Base-by-base conservation (phyloP, 1,284 basidiomycete species). In the Rhodotorula sp. region DNA sequence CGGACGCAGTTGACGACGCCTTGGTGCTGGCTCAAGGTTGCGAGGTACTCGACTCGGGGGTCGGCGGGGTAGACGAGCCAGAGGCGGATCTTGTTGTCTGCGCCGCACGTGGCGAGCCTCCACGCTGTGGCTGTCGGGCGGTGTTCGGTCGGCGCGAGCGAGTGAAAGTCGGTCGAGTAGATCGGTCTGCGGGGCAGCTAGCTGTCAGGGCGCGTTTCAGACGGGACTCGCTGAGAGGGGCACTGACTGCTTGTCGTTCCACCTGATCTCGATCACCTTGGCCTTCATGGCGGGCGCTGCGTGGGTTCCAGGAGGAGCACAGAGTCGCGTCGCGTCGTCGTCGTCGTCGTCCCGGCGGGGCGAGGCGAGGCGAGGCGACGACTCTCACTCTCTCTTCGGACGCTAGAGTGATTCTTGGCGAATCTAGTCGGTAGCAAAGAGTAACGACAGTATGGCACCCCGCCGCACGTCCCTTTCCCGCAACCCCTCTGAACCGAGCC, bases 1-100 rank as follows among this genome's bases (percentile, higher is more conserved):
- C 95, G 86, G 34, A 97, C 95, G 21, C 97, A 95, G 77, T 99
- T 99, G 72, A 99, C 95, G 8, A 94, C 89, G 31, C 92, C 93
- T 18, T 92, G 93, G 82, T 99, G 95, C 79, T 93, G 88, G 77
- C 86, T 89, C 64, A 99, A 86, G 0, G 95, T 99, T 2, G 97
- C 90, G 38, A 97, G 88, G 80, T 97, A 99, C 80, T 99, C 97
- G 62, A 95, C 90, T 67, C 93, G 87, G n/a, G 95, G 92, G 3
- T 67, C 67, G 5, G 58, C 59, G 15, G 94, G 94, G 80, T 95
- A 87, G 31, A 97, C 90, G 87, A 92, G 90, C 94, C 94, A 97
- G 75, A 97, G 81, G 80, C 95, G 85, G 78, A 98, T 93, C 84
- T 95, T 91, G 80, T 95, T 97, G 81, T 99, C 95, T 79, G 95